Base-by-base conservation (phyloP, 495 filamentous ascomycete genomes). In the Penicillium soppii region DNA sequence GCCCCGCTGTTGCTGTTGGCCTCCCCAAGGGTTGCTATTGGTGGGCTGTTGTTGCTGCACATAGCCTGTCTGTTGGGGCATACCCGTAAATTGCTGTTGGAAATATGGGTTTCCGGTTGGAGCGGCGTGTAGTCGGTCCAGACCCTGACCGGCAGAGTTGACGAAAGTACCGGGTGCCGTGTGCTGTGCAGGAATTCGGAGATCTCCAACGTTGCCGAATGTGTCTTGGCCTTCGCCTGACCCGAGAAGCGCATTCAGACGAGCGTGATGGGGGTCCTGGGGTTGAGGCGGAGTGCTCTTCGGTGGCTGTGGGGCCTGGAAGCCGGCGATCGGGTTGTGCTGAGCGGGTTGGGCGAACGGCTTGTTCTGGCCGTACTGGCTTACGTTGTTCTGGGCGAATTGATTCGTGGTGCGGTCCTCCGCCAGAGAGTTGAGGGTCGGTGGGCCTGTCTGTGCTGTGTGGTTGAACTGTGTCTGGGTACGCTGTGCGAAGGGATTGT, bases 121-220 rank as follows among this genome's bases (percentile, higher is more conserved):
- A n/a, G 78, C 73, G 7, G 83, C 84, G 33, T 88, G 79, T 30
- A 87, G 63, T 50, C 79, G 81, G 47, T 84, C 82, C 46, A 89
- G 66, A 19, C 89, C 88, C 36, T 85, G 80, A 45, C 92, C 92
- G 4, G 94, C 89, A 54, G 87, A 92, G 71, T 97, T 99, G 71
- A 99, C 88, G 61, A 97, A 99, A 2, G 89, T 95, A 23, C 94
- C 94, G 3, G 95, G 95, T 1, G 94, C 91, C 0, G 94, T 99
- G 70, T 99, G 94, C 68, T 99, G 94, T 27, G 94, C 84, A 2
- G 94, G 95, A 57, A 99, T 95, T 68, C 94, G 91, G 25, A 96
- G 78, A 46, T 97, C 86, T 47, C 94, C 94, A 32, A 87, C 88
- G 62, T 99, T 99, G 44, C 94, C 94, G 66, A 96, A 99, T 1